Percentiles rank a stretch among this genome's conserved stretches.
Conservation (phyloP, 2,329 filamentous ascomycete genomes). For the Curvularia sp. region DNA sequence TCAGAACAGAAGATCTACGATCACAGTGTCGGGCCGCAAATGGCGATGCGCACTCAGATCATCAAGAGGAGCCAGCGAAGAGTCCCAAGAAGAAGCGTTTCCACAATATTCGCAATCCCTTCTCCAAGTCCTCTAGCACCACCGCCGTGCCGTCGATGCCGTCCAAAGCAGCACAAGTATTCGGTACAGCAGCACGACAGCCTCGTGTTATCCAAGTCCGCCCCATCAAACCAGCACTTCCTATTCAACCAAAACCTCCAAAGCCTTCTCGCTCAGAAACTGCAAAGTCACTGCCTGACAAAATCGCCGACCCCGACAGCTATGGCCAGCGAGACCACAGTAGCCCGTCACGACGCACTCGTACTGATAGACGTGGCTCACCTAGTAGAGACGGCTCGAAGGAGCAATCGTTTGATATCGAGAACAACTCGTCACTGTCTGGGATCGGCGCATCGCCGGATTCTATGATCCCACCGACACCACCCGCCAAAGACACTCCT, state of each 20-base stretch:
- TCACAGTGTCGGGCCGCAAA: conserved; percentile 27
- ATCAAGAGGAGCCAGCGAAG: conserved; percentile 32
- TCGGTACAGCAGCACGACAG: conserved; percentile 40
- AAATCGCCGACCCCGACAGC: conserved; percentile 24
- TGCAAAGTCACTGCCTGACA: conserved; percentile 35
- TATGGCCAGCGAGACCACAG: conserved; percentile 16
- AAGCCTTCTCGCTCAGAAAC: conserved; percentile 35
- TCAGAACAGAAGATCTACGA: conserved; percentile 34
- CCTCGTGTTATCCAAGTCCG: conserved; percentile 20
- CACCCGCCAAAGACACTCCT: conserved; percentile 56
- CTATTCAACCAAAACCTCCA: conserved; percentile 18
- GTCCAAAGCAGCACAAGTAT: conserved; percentile 42
- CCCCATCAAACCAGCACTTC: conserved; percentile 25
- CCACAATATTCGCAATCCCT: conserved; percentile 41
- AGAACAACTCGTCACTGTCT: conserved; percentile 7
- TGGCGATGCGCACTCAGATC: conserved; percentile 18
- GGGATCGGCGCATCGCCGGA: conserved; percentile 16
- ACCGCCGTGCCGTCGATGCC: conserved; percentile 28
- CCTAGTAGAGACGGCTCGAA: conserved; percentile 14
- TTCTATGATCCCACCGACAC: conserved; percentile 48
- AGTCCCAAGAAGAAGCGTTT: conserved; percentile 54
- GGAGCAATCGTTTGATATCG: conserved; percentile 11
- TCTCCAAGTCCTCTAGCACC: conserved; percentile 26
- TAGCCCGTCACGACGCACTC: conserved; percentile 8
- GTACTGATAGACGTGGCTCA: conserved; percentile 15